These are phyloP conservation scores for Sporobolomyces roseus DNA, from an alignment of 768 basidiomycete genomes.

Conservation along the genomic window DNA sequence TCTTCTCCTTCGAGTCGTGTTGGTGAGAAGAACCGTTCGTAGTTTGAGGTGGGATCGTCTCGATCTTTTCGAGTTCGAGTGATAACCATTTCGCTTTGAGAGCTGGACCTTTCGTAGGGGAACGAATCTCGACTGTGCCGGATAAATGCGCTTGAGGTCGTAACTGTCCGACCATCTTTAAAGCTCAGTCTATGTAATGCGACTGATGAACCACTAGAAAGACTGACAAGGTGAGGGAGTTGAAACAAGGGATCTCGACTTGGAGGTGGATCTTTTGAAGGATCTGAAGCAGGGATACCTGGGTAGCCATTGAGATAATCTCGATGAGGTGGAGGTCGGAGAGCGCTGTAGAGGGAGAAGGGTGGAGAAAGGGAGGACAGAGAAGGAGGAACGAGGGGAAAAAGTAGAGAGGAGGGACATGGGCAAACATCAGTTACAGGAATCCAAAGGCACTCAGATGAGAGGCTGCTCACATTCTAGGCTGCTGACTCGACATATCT, in stretches of 20 bases:
- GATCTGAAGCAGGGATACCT: conserved; percentile 62
- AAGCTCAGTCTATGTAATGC: not conserved
- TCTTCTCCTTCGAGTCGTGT: not conserved
- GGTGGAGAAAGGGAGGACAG: not conserved
- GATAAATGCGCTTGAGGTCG: conserved; percentile 29
- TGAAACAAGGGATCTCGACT: conserved; percentile 25
- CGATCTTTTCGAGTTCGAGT: conserved; percentile 85
- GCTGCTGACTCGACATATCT: not conserved
- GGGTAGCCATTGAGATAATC: conserved; percentile 60
- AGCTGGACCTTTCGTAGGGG: conserved; percentile 58
- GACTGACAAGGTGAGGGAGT: conserved; percentile 22
- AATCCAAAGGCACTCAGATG: no score
- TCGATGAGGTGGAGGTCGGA: conserved; percentile 33
- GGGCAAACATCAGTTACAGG: no score
- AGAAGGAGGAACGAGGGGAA: no score
- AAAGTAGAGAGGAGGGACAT: no score
- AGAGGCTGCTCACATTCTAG: conserved; percentile 13
- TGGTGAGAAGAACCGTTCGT: not conserved
- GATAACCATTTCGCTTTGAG: conserved; percentile 89
- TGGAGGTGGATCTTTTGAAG: not conserved
- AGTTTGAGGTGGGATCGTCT: conserved; percentile 60
- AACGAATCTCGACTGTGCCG: conserved; percentile 72
- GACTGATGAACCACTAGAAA: not conserved
- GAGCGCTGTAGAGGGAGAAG: not conserved
- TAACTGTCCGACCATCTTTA: no score